Evolutionary conservation across 2,329 filamentous ascomycete species (phyloP).

Genomic region (Lasiodiplodia sp.): DNA sequence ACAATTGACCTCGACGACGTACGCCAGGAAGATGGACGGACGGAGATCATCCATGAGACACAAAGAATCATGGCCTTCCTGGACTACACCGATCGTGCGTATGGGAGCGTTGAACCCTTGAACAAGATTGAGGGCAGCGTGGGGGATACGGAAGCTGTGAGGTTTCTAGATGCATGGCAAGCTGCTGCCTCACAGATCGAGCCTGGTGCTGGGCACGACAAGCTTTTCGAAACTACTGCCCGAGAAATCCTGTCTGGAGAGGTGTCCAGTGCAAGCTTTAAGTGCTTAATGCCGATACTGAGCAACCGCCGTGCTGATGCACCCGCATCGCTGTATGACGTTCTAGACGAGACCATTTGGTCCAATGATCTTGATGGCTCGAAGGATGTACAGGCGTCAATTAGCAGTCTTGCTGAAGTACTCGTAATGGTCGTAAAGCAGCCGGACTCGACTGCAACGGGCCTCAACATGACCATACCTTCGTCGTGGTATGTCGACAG

Average conservation of each 20-base stretch:
- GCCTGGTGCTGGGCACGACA: conserved; percentile 51
- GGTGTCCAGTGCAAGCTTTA: conserved; percentile 32
- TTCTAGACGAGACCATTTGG: conserved; percentile 62
- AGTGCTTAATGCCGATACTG: conserved; percentile 41
- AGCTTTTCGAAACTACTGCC: conserved; percentile 56
- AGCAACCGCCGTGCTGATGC: conserved; percentile 36
- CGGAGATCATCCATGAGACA: conserved; percentile 62
- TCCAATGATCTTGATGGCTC: conserved; percentile 44
- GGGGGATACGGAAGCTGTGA: conserved; percentile 39
- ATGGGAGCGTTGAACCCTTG: conserved; percentile 63
- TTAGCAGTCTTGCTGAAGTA: conserved; percentile 56
- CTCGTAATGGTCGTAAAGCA: conserved; percentile 56
- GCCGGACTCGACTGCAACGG: conserved; percentile 45
- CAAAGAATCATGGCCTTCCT: conserved; percentile 70
- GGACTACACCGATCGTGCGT: conserved; percentile 64
- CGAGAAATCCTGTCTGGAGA: conserved; percentile 12
- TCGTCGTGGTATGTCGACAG: conserved; percentile 65
- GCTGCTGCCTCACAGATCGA: conserved; percentile 52
- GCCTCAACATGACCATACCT: conserved; percentile 59
- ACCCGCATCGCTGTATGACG: conserved; percentile 60
- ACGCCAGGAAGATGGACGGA: conserved; percentile 46
- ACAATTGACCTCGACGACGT: conserved; percentile 53
- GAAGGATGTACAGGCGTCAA: conserved; percentile 44
- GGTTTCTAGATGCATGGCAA: conserved; percentile 60
- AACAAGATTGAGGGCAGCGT: conserved; percentile 48